These are phyloP conservation scores for Galerina marginata DNA, from an alignment of 768 basidiomycete species.

Conservation along the genomic window DNA sequence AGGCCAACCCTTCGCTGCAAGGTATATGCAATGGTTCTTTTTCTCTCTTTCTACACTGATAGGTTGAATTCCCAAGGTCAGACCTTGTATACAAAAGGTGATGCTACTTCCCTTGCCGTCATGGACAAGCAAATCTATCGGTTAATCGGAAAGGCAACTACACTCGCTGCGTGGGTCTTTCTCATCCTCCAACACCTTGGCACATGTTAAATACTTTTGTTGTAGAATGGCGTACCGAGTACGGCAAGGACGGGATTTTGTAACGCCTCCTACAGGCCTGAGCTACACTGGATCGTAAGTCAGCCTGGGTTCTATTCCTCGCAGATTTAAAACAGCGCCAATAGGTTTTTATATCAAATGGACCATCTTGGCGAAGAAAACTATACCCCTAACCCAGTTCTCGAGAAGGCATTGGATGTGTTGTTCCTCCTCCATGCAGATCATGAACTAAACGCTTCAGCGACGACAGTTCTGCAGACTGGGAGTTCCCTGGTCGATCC, in stretches of 20 bases:
- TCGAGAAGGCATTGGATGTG: slow-evolving; percentile 87
- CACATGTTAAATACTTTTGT: not conserved
- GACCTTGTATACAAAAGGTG: slow-evolving; percentile 74
- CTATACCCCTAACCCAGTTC: slow-evolving; percentile 82
- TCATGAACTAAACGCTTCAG: slow-evolving; percentile 88
- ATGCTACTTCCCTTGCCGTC: slow-evolving; percentile 66
- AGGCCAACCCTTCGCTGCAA: slow-evolving; percentile 88
- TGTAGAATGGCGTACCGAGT: slow-evolving; percentile 90
- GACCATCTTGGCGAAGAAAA: slow-evolving; percentile 77
- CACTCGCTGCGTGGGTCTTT: slow-evolving; percentile 75
- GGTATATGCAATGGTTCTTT: slow-evolving; percentile 42
- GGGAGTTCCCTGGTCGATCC: slow-evolving; percentile 91
- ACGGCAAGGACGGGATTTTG: slow-evolving; percentile 88
- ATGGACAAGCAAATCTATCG: slow-evolving; percentile 95
- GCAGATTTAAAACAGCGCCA: not conserved
- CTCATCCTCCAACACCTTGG: not conserved
- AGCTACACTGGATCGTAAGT: slow-evolving; percentile 84
- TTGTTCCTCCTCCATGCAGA: slow-evolving; percentile 90
- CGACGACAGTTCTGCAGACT: slow-evolving; percentile 87
- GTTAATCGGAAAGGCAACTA: slow-evolving; percentile 87
- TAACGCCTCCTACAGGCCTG: slow-evolving; percentile 80
- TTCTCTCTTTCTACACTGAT: not conserved
- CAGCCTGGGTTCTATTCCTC: not conserved
- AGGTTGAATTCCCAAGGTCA: slow-evolving; percentile 58
- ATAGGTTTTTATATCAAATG: slow-evolving; percentile 88